Base-by-base conservation (phyloP, 257 asterid genomes). In the Capsicum pubescens region DNA sequence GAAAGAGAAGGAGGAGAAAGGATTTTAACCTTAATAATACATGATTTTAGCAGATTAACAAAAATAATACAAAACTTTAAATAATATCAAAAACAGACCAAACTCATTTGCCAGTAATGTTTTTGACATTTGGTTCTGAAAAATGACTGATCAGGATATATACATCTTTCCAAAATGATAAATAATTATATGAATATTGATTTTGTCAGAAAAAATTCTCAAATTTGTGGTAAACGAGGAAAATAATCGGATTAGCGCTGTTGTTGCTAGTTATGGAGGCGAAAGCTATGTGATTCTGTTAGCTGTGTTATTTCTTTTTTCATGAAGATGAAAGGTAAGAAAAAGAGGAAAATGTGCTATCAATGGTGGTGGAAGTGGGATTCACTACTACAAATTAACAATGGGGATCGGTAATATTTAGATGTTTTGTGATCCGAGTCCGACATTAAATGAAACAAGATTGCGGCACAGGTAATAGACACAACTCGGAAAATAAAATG, bases 231-330 rank as follows among this genome's bases (percentile, higher is more conserved):
- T 36, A 14, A 66, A 67, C 71, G 35, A 36, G 74, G 74, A 67
- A 68, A 68, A 68, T 68, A 68, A 68, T 68, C 7, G 39, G 77
- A 68, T 68, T 68, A 15, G 15, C 3, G 0, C 14, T 39, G 13
- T n/a, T 15, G 77, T 26, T 39, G 52, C 52, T 68, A 68, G 77
- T 68, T 68, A 36, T 68, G 76, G 52, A 36, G 76, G 76, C 36
- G 54, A 36, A 36, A 68, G 76, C 54, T 36, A 15, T 8, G 54
- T 68, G 54, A 68, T 68, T 68, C 52, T 68, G 54, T 39, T 15
- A 68, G 16, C 54, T 68, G 77, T 15, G 26, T 16, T 68, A 5
- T 15, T 68, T 68, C 21, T 68, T 68, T 26, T 15, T 68, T 68
- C 76, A 12, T 68, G 52, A 68, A 0, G 76, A 68, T 3, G 76